A percentile compares a stretch with the other conserved stretches of the same genome.
Evolutionary conservation across 345 rosid species (phyloP).

Genomic region (Eucalyptus erythrocorys): DNA sequence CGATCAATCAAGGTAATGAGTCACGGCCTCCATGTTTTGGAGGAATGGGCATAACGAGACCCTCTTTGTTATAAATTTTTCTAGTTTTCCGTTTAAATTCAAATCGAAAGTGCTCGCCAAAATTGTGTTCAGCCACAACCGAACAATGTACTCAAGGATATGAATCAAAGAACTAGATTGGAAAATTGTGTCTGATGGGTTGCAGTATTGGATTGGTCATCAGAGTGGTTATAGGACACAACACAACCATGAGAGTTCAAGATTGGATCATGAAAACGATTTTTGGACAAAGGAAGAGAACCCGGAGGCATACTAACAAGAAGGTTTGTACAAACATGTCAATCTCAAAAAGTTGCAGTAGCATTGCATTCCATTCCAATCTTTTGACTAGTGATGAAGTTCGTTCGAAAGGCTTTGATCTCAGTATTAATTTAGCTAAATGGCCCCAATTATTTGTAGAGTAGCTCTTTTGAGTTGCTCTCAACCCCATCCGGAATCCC

Average conservation of each 20-base stretch:
- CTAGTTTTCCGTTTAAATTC: not conserved
- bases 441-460: no score
- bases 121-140: not conserved
- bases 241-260: not conserved
- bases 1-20: not conserved
- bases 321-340: no score
- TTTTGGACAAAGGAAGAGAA: not conserved
- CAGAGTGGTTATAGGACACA: not conserved
- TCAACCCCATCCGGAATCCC: no score
- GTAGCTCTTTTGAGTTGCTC: no score
- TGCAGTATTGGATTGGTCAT: accelerated
- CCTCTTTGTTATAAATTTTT: not conserved
- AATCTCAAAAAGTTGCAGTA: no score
- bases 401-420: no score
- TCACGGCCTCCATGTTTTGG: not conserved
- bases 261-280: not conserved
- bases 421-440: no score
- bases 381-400: no score
- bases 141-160: not conserved
- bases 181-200: not conserved
- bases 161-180: no score
- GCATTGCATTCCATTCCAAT: no score
- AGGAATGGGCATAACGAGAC: not conserved
- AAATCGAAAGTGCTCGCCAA: not conserved
- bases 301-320: not conserved